Evolutionary conservation across 257 asterid genomes (phyloP), one percentile per base, ranked within the genome.

Genomic region (Cordia subcordata): DNA sequence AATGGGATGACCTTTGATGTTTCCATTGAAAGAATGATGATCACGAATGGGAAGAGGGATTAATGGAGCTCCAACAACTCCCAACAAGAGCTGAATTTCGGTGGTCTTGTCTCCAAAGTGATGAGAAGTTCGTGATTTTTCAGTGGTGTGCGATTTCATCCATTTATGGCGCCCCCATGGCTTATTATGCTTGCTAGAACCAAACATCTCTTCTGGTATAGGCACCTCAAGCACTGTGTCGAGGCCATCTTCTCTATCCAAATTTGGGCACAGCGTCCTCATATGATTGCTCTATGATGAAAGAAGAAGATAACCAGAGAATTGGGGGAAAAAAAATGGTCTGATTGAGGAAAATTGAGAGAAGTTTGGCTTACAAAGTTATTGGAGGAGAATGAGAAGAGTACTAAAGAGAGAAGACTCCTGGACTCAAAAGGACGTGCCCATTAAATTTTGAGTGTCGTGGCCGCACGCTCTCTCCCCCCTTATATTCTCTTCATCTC

Each of bases 191-290:
- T 77, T 83, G 79, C 10, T 56, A 5, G 80, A 66, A 13, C 66
- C 67, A 49, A 78, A 68, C 67, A 76, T 68, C 38, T 89, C 96
- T 39, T 86, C 96, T 0, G 96, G 96, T 49, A 89, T 79, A 0
- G 96, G 96, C 16, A 89, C 95, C 70, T 89, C 96, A 1, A 85
- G 90, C 10, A 88, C 95, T 0, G 96, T 88, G 13, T 88, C 95
- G 50, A 88, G 93, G 13, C 71, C 89, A 62, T 82, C 91, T 46
- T 84, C 91, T 17, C 83, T 54, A 69, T 86, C 94, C 53, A 86
- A 64, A 23, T 86, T 82, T 14, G 96, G 89, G 53, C 85, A 86
- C 75, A 89, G 55, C 4, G 88, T 85, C 76, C 94, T 85, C 96
- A 88, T 88, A 5, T 57, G 58, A 52, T 18, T 10, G 40, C 17